Percentiles rank a stretch among this genome's conserved stretches.
Conservation (phyloP, 2,329 filamentous ascomycete genomes). For the Penicillium thymicola region DNA sequence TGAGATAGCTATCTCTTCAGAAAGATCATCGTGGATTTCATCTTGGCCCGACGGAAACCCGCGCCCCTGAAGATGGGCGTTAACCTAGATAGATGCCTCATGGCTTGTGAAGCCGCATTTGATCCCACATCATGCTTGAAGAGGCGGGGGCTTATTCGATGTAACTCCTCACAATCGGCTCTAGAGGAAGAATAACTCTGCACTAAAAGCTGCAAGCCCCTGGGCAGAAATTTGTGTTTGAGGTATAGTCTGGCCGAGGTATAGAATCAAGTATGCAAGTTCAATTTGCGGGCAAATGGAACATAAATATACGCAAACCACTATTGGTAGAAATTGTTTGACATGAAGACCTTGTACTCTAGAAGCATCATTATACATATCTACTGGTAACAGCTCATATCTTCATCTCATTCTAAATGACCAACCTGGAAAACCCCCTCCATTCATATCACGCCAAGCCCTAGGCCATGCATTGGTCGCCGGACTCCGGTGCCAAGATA, state of each 20-base stretch:
- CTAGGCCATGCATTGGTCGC: conserved; percentile 5
- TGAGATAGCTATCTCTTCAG: background rate
- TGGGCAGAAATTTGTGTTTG: no score
- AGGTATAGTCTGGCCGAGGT: background rate
- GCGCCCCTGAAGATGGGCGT: background rate
- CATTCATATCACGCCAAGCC: conserved; percentile 11
- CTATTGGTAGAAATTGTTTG: background rate
- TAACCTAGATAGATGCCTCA: background rate
- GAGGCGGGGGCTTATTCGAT: background rate
- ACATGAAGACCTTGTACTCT: background rate
- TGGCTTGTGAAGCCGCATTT: background rate
- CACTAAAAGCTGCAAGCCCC: background rate
- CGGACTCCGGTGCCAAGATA: conserved; percentile 23
- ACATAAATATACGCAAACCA: no score
- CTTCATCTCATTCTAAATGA: background rate
- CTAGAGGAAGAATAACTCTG: background rate
- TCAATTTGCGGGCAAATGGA: no score
- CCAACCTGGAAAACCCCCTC: background rate
- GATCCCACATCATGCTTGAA: background rate
- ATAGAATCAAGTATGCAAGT: no score
- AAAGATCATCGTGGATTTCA: background rate
- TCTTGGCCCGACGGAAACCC: conserved; percentile 27
- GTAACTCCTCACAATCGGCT: conserved; percentile 2
- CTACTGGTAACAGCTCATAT: background rate
- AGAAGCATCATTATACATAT: no score